These are phyloP conservation scores for Yamadazyma friedrichii DNA, from an alignment of 1,139 yeast genomes.

Conservation along the genomic window DNA sequence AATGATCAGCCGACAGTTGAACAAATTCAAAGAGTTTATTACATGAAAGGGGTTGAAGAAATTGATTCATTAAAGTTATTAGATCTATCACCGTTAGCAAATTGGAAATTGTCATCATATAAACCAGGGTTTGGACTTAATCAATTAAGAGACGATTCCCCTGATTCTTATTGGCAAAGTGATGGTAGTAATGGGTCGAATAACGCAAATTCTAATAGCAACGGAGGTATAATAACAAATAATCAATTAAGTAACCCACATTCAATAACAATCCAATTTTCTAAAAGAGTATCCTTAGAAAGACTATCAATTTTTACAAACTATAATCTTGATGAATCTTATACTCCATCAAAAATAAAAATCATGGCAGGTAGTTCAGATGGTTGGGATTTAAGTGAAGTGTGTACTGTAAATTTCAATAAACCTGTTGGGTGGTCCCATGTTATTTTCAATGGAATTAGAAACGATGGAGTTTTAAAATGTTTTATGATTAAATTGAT, in stretches of 20 bases:
- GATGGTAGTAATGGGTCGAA: slow-evolving; percentile 61
- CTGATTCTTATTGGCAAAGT: slow-evolving; percentile 87
- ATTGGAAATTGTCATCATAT: slow-evolving; percentile 80
- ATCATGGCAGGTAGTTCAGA: slow-evolving; percentile 80
- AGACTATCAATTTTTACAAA: slow-evolving; percentile 71
- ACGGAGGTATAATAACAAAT: slow-evolving; percentile 26
- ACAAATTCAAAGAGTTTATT: slow-evolving; percentile 42
- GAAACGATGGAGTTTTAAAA: slow-evolving; percentile 61
- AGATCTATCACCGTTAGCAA: slow-evolving; percentile 79
- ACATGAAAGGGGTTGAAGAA: slow-evolving; percentile 50
- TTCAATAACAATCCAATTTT: slow-evolving; percentile 72
- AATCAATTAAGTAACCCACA: slow-evolving; percentile 73
- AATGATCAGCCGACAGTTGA: slow-evolving; percentile 35
- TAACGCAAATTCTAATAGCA: slow-evolving; percentile 20
- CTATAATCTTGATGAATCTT: slow-evolving; percentile 76
- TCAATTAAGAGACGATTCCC: slow-evolving; percentile 72
- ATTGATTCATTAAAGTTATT: slow-evolving; percentile 57
- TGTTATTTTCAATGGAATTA: slow-evolving; percentile 60
- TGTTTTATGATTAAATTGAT: slow-evolving; percentile 70
- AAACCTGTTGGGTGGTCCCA: slow-evolving; percentile 90
- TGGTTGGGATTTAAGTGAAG: slow-evolving; percentile 78
- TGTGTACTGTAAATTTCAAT: slow-evolving; percentile 60
- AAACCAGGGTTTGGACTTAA: slow-evolving; percentile 73
- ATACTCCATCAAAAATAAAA: slow-evolving; percentile 77
- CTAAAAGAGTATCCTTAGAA: slow-evolving; percentile 71